These are phyloP conservation scores for Corchorus capsularis DNA, from an alignment of 345 rosid species.

Conservation along the genomic window DNA sequence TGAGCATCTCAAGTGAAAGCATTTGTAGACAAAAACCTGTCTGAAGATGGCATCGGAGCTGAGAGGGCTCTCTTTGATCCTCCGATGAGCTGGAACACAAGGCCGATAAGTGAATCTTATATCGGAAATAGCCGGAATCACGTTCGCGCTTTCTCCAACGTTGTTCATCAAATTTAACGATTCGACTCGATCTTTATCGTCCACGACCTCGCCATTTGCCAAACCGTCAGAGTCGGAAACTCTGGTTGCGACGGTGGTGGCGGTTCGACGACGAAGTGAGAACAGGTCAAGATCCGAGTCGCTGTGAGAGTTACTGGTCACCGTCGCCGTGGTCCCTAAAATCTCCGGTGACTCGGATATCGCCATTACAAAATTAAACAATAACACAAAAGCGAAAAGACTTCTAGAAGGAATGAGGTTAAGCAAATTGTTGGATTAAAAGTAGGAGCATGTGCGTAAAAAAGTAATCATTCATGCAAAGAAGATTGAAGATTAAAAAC, in stretches of 20 bases:
- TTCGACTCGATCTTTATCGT: conserved; percentile 34
- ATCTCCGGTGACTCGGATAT: conserved; percentile 24
- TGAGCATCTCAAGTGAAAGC: conserved; percentile 9
- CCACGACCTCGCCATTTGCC: conserved; percentile 19
- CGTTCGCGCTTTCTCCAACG: conserved; percentile 23
- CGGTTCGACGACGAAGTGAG: conserved; percentile 44
- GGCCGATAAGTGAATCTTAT: conserved; percentile 54
- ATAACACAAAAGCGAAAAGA: neutral
- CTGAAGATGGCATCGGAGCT: conserved; percentile 67
- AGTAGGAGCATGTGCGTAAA: neutral
- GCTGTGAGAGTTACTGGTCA: conserved; percentile 9
- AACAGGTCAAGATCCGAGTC: conserved; percentile 44
- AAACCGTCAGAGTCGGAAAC: conserved; percentile 15
- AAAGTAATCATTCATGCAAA: neutral
- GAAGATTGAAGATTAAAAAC: neutral
- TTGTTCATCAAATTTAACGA: conserved; percentile 37
- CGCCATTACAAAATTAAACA: conserved; percentile 31
- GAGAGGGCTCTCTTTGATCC: conserved; percentile 66
- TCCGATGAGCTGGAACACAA: conserved; percentile 61
- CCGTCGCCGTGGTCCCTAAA: conserved; percentile 11
- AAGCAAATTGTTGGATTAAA: neutral
- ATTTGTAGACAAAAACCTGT: conserved; percentile 42
- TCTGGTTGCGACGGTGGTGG: conserved; percentile 14
- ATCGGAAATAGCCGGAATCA: conserved; percentile 34
- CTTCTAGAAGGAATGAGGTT: neutral